phyloP scores from a whole-genome alignment of 169 alveolate genomes.

The Plasmodium chabaudi region DNA sequence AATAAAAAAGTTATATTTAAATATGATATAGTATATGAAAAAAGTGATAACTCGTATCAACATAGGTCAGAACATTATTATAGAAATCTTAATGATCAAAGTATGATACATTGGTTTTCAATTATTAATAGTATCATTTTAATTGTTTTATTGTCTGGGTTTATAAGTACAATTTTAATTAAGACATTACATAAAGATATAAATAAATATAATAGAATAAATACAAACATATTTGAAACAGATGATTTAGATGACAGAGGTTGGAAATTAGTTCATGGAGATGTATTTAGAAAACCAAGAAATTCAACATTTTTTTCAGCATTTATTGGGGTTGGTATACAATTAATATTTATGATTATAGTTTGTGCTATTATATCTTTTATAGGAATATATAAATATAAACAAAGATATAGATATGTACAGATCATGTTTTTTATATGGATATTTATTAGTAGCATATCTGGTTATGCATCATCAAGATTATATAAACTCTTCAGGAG shows the following conservation, averaged over 20 bases:
- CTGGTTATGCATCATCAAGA: conserved; percentile 90
- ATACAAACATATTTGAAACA: conserved; percentile 78
- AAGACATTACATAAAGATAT: conserved; percentile 90
- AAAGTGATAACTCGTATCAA: conserved; percentile 83
- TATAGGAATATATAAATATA: conserved; percentile 76
- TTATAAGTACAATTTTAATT: conserved; percentile 89
- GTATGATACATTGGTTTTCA: conserved; percentile 91
- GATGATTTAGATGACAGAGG: conserved; percentile 90
- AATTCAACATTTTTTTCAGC: conserved; percentile 86
- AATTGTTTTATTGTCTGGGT: conserved; percentile 83
- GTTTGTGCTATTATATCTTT: conserved; percentile 86
- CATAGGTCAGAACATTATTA: conserved; percentile 91
- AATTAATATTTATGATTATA: conserved; percentile 81
- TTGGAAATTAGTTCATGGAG: conserved; percentile 94
- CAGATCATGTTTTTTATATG: conserved; percentile 90
- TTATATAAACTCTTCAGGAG: conserved; percentile 85
- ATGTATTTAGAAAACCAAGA: conserved; percentile 92
- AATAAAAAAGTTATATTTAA: conserved; percentile 78
- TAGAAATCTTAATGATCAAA: conserved; percentile 81
- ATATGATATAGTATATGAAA: conserved; percentile 88
- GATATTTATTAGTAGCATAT: conserved; percentile 89
- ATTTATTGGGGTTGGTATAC: conserved; percentile 91
- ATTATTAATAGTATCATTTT: conserved; percentile 88
- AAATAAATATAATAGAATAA: conserved; percentile 86
- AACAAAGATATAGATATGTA: conserved; percentile 67